These are phyloP conservation scores for Lactifluus volemus DNA, from an alignment of 768 basidiomycete genomes.

Conservation along the genomic window DNA sequence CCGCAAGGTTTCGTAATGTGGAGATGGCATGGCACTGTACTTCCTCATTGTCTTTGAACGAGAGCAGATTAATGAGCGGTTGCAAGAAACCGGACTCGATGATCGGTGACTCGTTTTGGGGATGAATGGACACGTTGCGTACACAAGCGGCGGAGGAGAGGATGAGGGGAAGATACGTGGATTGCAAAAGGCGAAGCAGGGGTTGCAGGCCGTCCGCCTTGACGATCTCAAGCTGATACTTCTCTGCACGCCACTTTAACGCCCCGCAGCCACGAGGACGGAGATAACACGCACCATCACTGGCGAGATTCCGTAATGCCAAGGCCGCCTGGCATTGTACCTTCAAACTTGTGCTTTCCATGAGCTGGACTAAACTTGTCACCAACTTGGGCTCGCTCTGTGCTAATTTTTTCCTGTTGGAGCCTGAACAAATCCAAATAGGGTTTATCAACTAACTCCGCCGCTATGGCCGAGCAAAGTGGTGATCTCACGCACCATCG, in stretches of 20 bases:
- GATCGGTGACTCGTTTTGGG: conserved; percentile 96
- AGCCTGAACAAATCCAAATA: conserved; percentile 33
- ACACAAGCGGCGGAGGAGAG: conserved; percentile 98
- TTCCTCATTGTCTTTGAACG: conserved; percentile 99
- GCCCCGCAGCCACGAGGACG: neutral
- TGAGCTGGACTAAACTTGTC: conserved; percentile 83
- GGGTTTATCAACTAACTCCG: neutral
- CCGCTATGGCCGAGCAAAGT: neutral
- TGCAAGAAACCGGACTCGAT: conserved; percentile 97
- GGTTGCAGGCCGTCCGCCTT: conserved; percentile 89
- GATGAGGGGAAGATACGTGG: conserved; percentile 94
- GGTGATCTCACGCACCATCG: conserved; percentile 48
- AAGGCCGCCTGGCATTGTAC: conserved; percentile 98
- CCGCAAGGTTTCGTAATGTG: conserved; percentile 91
- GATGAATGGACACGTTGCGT: conserved; percentile 98
- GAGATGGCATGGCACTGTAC: conserved; percentile 99
- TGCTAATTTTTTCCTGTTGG: conserved; percentile 90
- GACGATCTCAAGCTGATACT: conserved; percentile 98
- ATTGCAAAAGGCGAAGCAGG: conserved; percentile 88
- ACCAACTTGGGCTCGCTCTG: conserved; percentile 93
- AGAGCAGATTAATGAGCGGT: conserved; percentile 89
- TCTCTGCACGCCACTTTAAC: conserved; percentile 48
- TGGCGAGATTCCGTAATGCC: conserved; percentile 92
- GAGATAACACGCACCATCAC: conserved; percentile 60
- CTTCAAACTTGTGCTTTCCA: conserved; percentile 96